Conservation (phyloP, 169 alveolate genomes). For the Plasmodium relictum region DNA sequence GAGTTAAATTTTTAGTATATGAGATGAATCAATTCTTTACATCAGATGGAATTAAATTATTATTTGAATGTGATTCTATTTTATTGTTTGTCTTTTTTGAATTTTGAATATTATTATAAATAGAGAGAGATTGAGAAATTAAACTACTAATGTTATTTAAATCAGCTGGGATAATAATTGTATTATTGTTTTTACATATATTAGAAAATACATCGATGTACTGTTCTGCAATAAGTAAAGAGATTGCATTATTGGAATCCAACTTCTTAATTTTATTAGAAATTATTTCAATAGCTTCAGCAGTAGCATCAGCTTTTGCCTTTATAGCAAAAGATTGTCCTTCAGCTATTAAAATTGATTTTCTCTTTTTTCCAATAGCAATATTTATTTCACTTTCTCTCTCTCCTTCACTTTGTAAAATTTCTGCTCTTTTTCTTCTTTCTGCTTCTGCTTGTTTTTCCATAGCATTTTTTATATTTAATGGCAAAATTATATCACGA, state of each 20-base stretch:
- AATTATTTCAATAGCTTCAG: slow-evolving; percentile 86
- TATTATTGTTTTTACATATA: slow-evolving; percentile 87
- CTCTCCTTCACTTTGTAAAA: slow-evolving; percentile 94
- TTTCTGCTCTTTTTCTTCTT: slow-evolving; percentile 94
- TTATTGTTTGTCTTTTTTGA: background rate
- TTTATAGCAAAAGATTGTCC: slow-evolving; percentile 92
- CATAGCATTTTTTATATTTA: slow-evolving; percentile 94
- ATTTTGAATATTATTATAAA: slow-evolving; percentile 79
- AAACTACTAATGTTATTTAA: slow-evolving; percentile 83
- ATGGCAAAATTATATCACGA: slow-evolving; percentile 95
- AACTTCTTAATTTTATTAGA: slow-evolving; percentile 81
- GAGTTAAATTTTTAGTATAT: no score
- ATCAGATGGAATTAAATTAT: slow-evolving; percentile 14
- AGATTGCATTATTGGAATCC: slow-evolving; percentile 87
- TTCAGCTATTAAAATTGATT: slow-evolving; percentile 92
- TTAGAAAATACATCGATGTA: slow-evolving; percentile 89
- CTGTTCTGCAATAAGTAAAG: slow-evolving; percentile 88
- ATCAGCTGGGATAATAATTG: slow-evolving; percentile 89
- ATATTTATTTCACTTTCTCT: slow-evolving; percentile 92
- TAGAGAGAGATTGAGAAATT: slow-evolving; percentile 84
- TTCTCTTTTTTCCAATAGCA: slow-evolving; percentile 93
- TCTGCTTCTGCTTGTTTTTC: slow-evolving; percentile 97
- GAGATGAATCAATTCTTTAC: slow-evolving; percentile 9
- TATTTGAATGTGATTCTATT: slow-evolving; percentile 4
- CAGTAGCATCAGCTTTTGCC: slow-evolving; percentile 89